phyloP scores from a whole-genome alignment of 306 rosid genomes.

The Cicer judaicum region DNA sequence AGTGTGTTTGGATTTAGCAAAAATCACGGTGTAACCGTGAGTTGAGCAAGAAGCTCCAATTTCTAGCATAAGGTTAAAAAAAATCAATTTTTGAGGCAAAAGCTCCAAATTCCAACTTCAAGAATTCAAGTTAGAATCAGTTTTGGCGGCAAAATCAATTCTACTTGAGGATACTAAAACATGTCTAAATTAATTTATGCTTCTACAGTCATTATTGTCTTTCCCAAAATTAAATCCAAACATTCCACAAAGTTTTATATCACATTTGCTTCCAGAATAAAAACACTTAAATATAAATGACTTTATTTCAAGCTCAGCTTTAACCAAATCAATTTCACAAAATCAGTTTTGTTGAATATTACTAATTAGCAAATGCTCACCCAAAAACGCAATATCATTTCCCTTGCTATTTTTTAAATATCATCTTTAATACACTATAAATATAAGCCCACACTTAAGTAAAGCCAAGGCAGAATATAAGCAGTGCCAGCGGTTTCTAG shows the following conservation, averaged over 20 bases:
- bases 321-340: background rate
- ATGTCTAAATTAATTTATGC: background rate
- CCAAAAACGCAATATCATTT: background rate
- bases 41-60: background rate
- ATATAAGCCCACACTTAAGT: conserved; percentile 25
- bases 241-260: background rate
- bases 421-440: conserved; percentile 15
- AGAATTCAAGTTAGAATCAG: background rate
- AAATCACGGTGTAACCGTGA: background rate
- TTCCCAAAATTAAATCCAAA: background rate
- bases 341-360: background rate
- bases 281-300: background rate
- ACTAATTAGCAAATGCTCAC: background rate
- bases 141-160: background rate
- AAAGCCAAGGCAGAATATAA: conserved; percentile 38
- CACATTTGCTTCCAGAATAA: background rate
- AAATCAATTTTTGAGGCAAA: background rate
- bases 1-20: background rate
- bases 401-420: background rate
- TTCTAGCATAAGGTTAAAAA: background rate
- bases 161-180: background rate
- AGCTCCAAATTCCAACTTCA: background rate
- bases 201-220: background rate
- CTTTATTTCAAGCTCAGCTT: background rate
- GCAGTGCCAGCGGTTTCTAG: conserved; percentile 23